Base-by-base conservation (phyloP, 345 rosid genomes). In the Lepidium africanum region DNA sequence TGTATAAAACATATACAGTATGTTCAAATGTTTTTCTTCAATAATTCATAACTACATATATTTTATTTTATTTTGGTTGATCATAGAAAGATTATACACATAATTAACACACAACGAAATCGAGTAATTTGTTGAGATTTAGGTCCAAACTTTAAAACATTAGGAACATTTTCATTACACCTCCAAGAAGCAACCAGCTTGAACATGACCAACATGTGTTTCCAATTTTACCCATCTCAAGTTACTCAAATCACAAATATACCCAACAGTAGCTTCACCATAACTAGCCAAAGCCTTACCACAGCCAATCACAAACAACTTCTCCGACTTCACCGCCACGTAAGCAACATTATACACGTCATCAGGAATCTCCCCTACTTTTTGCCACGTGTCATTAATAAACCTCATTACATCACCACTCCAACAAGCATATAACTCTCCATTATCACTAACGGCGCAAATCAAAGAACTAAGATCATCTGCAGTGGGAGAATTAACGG, bases 101-200 rank as follows among this genome's bases (percentile, higher is more conserved):
- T 25, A 25, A 25, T 41, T 10, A 42, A 15, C 14, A 40, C 13
- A 37, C 54, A 3, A 41, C 32, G 37, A 54, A 45, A 36, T 21
- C 7, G 21, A 47, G 1, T 25, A 42, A 10, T 63, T 64, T 46
- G 70, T 38, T 55, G 65, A 37, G 49, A 33, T 57, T 65, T 64
- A 71, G 69, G 69, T 53, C 2, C 17, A 63, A 33, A 63, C 35
- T 45, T 57, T 0, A 16, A 25, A 55, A 32, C 42, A 66, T 16
- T n/a, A 25, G 14, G 17, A 37, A n/a, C 0, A 11, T 16, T 48
- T n/a, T 19, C 12, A 19, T 67, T 67, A 91, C 25, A 88, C 63
- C 70, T 86, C 94, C 13, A 85, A n/a, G 47, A 12, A 79, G 51
- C 94, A 90, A 7, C 87, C 89, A 8, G 84, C 77, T 51, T 83